Conservation (phyloP, 495 filamentous ascomycete genomes). For the Haplographium delicatum region DNA sequence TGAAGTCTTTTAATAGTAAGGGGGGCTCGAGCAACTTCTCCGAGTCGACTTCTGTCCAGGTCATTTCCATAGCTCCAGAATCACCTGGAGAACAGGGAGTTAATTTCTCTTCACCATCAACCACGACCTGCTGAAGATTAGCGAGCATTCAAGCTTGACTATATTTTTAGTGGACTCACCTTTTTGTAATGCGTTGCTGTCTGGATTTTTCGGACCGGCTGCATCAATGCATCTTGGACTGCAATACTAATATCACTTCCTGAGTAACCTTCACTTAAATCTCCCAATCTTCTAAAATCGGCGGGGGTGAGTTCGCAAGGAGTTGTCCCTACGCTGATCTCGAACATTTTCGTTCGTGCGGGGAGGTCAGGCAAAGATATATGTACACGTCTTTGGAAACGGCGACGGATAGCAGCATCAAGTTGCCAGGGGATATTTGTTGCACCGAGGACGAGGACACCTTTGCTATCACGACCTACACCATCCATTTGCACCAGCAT, state of each 20-base stretch:
- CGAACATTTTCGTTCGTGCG: slow-evolving; percentile 95
- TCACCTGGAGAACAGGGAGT: slow-evolving; percentile 96
- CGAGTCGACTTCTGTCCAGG: slow-evolving; percentile 79
- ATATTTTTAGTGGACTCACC: slow-evolving; percentile 41
- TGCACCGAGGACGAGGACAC: slow-evolving; percentile 90
- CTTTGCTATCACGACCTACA: slow-evolving; percentile 88
- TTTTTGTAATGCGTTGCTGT: slow-evolving; percentile 98
- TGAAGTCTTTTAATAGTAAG: slow-evolving; percentile 85
- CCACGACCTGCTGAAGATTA: slow-evolving; percentile 48
- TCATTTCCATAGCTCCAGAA: slow-evolving; percentile 79
- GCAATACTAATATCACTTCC: slow-evolving; percentile 95
- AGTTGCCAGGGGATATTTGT: slow-evolving; percentile 99
- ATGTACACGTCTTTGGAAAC: slow-evolving; percentile 94
- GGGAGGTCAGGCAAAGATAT: slow-evolving; percentile 86
- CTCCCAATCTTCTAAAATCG: slow-evolving; percentile 74
- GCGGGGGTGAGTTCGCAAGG: slow-evolving; percentile 74
- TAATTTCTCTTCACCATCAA: slow-evolving; percentile 67
- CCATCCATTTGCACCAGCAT: slow-evolving; percentile 99
- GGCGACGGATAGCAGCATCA: slow-evolving; percentile 93
- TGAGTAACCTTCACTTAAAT: slow-evolving; percentile 86
- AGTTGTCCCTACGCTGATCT: slow-evolving; percentile 84
- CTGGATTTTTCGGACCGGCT: slow-evolving; percentile 95
- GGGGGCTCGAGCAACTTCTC: slow-evolving; percentile 82
- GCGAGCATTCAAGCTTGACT: neutral
- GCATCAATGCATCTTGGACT: slow-evolving; percentile 96